Evolutionary conservation across 768 basidiomycete species (phyloP).

Genomic region (Crucibulum laeve): DNA sequence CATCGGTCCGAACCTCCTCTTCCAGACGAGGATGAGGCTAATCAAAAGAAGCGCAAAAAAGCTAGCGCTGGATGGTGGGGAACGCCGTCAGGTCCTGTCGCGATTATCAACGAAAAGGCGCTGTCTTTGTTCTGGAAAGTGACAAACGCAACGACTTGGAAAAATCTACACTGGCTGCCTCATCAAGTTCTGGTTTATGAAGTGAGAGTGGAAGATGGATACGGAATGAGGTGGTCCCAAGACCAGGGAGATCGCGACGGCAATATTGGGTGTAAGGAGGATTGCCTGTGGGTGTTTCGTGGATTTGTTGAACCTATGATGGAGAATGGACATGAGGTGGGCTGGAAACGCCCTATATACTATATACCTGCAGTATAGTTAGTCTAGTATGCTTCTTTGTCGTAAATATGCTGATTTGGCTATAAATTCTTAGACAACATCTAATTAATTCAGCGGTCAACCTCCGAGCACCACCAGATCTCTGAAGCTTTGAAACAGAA

Average conservation of each 20-base stretch:
- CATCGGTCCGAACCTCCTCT: slow-evolving; percentile 40
- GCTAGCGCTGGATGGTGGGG: slow-evolving; percentile 55
- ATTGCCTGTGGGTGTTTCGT: slow-evolving; percentile 48
- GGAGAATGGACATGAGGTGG: slow-evolving; percentile 59
- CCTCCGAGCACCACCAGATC: no score
- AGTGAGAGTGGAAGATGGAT: slow-evolving; percentile 52
- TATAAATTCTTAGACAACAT: no score
- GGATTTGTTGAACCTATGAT: slow-evolving; percentile 69
- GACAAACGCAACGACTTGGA: slow-evolving; percentile 50
- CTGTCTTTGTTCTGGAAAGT: slow-evolving; percentile 49
- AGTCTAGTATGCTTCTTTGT: no score
- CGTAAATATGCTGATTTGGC: no score
- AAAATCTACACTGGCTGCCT: slow-evolving; percentile 64
- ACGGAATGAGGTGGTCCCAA: slow-evolving; percentile 67
- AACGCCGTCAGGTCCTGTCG: slow-evolving; percentile 46
- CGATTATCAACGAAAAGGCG: slow-evolving; percentile 48
- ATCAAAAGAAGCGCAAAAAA: slow-evolving; percentile 9
- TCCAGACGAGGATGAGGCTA: slow-evolving; percentile 7
- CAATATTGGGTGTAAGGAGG: slow-evolving; percentile 6
- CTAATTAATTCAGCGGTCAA: no score
- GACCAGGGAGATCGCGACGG: slow-evolving; percentile 21
- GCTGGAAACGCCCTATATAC: slow-evolving; percentile 52
- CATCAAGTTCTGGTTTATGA: slow-evolving; percentile 62
- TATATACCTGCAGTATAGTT: no score
- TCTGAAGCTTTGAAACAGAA: no score